Conservation (phyloP, 768 basidiomycete genomes). For the Russula ochroleuca region DNA sequence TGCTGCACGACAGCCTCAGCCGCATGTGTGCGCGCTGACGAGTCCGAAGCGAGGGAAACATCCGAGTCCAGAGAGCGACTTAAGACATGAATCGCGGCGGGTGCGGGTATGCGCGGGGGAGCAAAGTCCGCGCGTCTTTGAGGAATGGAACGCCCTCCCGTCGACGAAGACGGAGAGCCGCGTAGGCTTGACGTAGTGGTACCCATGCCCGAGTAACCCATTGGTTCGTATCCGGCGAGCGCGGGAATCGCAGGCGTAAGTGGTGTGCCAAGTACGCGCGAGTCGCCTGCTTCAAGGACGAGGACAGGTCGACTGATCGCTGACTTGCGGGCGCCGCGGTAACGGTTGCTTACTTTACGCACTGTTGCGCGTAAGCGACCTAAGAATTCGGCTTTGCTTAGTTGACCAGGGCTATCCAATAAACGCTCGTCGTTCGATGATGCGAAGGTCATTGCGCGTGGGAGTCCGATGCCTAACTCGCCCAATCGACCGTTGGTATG, state of each 20-base stretch:
- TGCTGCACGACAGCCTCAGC: slow-evolving; percentile 45
- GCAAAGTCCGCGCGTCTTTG: slow-evolving; percentile 65
- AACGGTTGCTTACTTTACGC: slow-evolving; percentile 62
- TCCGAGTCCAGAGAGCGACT: slow-evolving; percentile 29
- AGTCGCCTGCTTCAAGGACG: slow-evolving; percentile 29
- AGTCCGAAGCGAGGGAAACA: slow-evolving; percentile 33
- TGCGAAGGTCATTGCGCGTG: slow-evolving; percentile 38
- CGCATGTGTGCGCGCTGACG: slow-evolving; percentile 38
- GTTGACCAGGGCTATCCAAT: slow-evolving; percentile 48
- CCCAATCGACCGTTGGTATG: slow-evolving; percentile 34
- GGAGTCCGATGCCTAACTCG: slow-evolving; percentile 44
- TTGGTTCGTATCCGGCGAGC: slow-evolving; percentile 23
- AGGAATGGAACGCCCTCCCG: slow-evolving; percentile 61
- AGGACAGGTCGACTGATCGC: slow-evolving; percentile 59
- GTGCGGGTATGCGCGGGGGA: slow-evolving; percentile 43
- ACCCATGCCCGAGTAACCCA: slow-evolving; percentile 38
- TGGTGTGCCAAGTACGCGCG: slow-evolving; percentile 20
- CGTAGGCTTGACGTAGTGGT: slow-evolving; percentile 42
- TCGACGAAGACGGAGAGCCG: slow-evolving; percentile 62
- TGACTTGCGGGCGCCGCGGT: slow-evolving; percentile 37
- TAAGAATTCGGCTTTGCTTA: slow-evolving; percentile 69
- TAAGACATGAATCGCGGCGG: slow-evolving; percentile 22
- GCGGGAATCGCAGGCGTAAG: slow-evolving; percentile 16
- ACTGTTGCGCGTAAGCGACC: slow-evolving; percentile 59
- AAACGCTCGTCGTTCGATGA: slow-evolving; percentile 24